These are phyloP conservation scores for Trichoderma orchidacearum DNA, from an alignment of 495 filamentous ascomycete species.

Conservation along the genomic window DNA sequence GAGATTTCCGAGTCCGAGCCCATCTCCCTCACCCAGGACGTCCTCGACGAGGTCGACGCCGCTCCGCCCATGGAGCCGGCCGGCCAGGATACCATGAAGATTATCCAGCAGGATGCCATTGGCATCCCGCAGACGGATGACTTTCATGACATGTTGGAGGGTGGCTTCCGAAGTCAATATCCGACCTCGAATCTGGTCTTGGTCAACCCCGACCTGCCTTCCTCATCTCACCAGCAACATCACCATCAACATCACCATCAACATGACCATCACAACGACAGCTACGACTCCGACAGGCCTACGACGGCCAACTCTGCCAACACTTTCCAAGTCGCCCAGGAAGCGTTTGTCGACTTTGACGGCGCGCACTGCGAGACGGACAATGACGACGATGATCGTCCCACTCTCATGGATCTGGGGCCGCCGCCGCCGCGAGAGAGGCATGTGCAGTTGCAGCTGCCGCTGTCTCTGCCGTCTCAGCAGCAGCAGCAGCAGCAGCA, in stretches of 20 bases:
- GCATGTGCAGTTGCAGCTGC: too few species aligned
- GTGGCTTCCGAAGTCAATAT: not conserved
- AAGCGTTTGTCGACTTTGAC: constrained; percentile 83
- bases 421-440: constrained; percentile 6
- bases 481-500: not conserved
- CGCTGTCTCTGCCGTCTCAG: too few species aligned
- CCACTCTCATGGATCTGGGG: constrained; percentile 13
- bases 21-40: constrained; percentile 24
- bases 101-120: constrained; percentile 15
- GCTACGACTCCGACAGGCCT: not conserved
- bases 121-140: constrained; percentile 14
- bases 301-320: constrained; percentile 42
- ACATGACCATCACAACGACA: not conserved
- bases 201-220: not conserved
- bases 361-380: constrained; percentile 66
- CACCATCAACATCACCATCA: too few species aligned
- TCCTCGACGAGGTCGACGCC: constrained; percentile 30
- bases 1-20: constrained; percentile 35
- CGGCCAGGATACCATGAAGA: constrained; percentile 17
- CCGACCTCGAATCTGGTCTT: not conserved
- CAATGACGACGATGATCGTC: constrained; percentile 11
- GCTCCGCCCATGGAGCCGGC: constrained; percentile 12
- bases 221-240: too few species aligned
- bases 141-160: constrained; percentile 7
- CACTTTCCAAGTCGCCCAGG: constrained; percentile 54